These are phyloP conservation scores for Pneumocystis oryctolagi DNA, from an alignment of 1,139 yeast genomes.

Conservation along the genomic window DNA sequence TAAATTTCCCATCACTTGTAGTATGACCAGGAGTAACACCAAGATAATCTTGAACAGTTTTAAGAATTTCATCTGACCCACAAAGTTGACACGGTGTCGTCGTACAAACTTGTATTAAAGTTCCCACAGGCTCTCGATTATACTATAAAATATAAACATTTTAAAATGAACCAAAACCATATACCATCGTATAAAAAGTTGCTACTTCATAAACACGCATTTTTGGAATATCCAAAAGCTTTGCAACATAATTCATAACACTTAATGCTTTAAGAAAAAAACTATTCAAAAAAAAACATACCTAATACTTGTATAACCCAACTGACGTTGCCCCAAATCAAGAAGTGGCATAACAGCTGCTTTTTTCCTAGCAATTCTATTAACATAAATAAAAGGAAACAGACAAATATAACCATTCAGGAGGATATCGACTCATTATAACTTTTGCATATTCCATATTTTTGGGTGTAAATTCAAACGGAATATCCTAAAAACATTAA, in stretches of 20 bases:
- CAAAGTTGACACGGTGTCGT: slow-evolving; percentile 84
- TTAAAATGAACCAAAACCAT: background rate
- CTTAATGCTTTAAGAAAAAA: slow-evolving; percentile 19
- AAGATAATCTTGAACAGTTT: slow-evolving; percentile 48
- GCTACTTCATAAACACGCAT: slow-evolving; percentile 89
- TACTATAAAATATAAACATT: slow-evolving; percentile 23
- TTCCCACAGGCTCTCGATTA: slow-evolving; percentile 77
- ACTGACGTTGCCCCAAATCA: slow-evolving; percentile 79
- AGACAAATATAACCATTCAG: background rate
- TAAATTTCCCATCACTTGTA: slow-evolving; percentile 59
- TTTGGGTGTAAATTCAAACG: slow-evolving; percentile 62
- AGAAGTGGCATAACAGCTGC: slow-evolving; percentile 80
- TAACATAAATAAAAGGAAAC: background rate
- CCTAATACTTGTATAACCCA: slow-evolving; percentile 66
- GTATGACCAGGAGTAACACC: slow-evolving; percentile 66
- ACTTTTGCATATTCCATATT: slow-evolving; percentile 57
- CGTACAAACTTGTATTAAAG: slow-evolving; percentile 74
- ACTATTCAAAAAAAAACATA: background rate
- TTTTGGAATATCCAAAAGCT: slow-evolving; percentile 76
- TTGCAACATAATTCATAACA: slow-evolving; percentile 87
- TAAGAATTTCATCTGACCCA: slow-evolving; percentile 65
- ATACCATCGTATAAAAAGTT: slow-evolving; percentile 68
- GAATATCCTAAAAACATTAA: slow-evolving; percentile 25
- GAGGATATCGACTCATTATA: slow-evolving; percentile 49
- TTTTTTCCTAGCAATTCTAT: slow-evolving; percentile 55